Evolutionary conservation across 2,329 filamentous ascomycete genomes (phyloP), one percentile per base, ranked within the genome.

Genomic region (Aspergillus costaricaensis): DNA sequence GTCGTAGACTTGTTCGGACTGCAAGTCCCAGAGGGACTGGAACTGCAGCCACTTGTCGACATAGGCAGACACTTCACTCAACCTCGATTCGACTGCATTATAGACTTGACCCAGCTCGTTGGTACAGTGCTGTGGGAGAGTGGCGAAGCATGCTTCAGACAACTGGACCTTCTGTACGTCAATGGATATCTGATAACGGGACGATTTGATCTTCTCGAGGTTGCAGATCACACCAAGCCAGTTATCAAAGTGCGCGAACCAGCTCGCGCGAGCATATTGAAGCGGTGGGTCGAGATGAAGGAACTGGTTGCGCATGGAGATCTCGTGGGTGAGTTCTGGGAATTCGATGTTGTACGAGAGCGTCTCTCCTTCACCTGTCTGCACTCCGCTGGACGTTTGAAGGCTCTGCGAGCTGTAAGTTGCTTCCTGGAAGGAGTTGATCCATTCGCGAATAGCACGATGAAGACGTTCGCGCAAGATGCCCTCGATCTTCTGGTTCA

Each of bases 31-130:
- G 0, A 99, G 84, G 6, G 94, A 98, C 77, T 99, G 95, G 78
- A 98, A 99, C 70, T 97, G 95, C 49, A 99, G 83, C 95, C 95
- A 99, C 77, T 98, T 96, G 74, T 97, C 92, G 9, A 99, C 92
- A 68, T 99, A 99, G 4, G 83, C 83, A 39, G 90, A 86, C 32
- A 98, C 91, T 47, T 90, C 88, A 15, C 84, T 82, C 4, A 99
- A 80, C 77, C 95, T 96, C 65, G 86, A 86, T 76, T 98, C 93
- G 9, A 99, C 86, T 0, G 89, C 88, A 36, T 84, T 84, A 73
- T 98, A 97, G 0, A 96, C 93, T 62, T 88, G 85, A 49, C 88
- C 85, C 19, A 99, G 84, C 59, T 90, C 86, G 50, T 89, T 85
- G 19, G 92, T 91, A 76, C 94, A 98, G 71, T 90, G 86, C 59